phyloP scores from a whole-genome alignment of 768 basidiomycete genomes.

The Psilocybe sp. region DNA sequence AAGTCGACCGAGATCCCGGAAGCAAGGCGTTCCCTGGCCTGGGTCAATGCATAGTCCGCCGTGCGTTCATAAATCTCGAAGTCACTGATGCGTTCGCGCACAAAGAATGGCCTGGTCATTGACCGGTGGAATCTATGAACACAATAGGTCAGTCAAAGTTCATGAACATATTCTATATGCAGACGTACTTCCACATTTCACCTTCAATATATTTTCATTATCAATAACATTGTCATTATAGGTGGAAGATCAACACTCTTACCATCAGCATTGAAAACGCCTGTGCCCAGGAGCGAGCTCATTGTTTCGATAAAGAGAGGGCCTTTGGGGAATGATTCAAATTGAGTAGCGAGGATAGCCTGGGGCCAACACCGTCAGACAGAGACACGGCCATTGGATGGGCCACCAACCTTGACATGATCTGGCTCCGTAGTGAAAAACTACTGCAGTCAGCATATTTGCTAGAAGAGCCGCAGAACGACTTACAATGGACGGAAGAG shows the following conservation, averaged over 20 bases:
- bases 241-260: conserved; percentile 9
- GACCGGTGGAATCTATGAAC: conserved; percentile 50
- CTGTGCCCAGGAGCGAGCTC: conserved; percentile 44
- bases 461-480: conserved; percentile 30
- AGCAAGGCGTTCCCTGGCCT: conserved; percentile 41
- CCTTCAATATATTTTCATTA: conserved; percentile 29
- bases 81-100: conserved; percentile 54
- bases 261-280: conserved; percentile 64
- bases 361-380: conserved; percentile 4
- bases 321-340: conserved; percentile 45
- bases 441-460: conserved; percentile 20
- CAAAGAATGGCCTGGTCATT: conserved; percentile 74
- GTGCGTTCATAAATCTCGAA: conserved; percentile 63
- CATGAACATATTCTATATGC: not conserved
- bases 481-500: too few relatives aligned
- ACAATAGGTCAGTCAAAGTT: not conserved
- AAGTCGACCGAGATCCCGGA: conserved; percentile 55
- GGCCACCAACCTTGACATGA: conserved; percentile 35
- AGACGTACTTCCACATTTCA: conserved; percentile 66
- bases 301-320: conserved; percentile 23
- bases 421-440: conserved; percentile 43
- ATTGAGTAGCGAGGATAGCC: conserved; percentile 48
- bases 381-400: not conserved
- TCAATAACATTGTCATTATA: too few relatives aligned
- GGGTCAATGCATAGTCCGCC: conserved; percentile 41